Evolutionary conservation across 2,329 filamentous ascomycete species (phyloP).

Genomic region (Gremmenia infestans): DNA sequence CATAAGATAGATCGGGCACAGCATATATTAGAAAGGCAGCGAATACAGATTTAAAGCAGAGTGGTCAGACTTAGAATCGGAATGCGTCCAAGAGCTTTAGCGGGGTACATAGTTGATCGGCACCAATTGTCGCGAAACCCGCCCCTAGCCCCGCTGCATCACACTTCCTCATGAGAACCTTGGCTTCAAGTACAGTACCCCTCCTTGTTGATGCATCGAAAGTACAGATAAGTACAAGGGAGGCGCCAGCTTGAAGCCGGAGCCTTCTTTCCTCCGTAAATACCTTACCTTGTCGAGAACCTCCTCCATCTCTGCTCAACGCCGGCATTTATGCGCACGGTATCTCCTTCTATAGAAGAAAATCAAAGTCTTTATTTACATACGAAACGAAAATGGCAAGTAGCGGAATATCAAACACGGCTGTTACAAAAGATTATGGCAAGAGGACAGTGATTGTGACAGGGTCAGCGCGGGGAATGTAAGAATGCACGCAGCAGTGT

Average conservation of each 20-base stretch:
- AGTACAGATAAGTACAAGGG: background rate
- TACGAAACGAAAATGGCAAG: conserved; percentile 4
- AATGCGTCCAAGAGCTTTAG: too few species aligned
- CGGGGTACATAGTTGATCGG: background rate
- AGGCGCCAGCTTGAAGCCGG: background rate
- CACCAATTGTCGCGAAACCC: conserved; percentile 1
- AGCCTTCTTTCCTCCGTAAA: background rate
- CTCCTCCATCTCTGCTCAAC: background rate
- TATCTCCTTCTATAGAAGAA: background rate
- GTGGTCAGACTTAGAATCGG: too few species aligned
- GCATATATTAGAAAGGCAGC: background rate
- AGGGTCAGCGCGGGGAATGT: conserved; percentile 38
- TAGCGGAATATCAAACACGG: conserved; percentile 11
- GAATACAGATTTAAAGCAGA: too few species aligned
- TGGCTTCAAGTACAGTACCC: conserved; percentile 1
- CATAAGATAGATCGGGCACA: background rate
- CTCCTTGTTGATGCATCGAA: background rate
- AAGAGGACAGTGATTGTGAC: conserved; percentile 36
- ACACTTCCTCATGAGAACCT: background rate
- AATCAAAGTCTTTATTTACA: background rate
- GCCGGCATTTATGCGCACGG: background rate
- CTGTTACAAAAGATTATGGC: conserved; percentile 26
- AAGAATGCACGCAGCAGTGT: conserved; percentile 10
- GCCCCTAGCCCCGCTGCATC: conserved; percentile 2
- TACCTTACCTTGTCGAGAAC: too few species aligned